phyloP scores from a whole-genome alignment of 306 rosid species.

The Malus domestica region ASM211411v1 NC_041805.1:2846501-2847000 shows the following conservation, averaged over 20 bases:
- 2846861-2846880: background rate
- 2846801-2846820: background rate
- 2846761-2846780: background rate
- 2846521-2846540: constrained; percentile 54
- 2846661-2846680: constrained; percentile 88
- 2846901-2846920: background rate
- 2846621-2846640: constrained; percentile 97
- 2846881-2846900: background rate
- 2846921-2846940: constrained; percentile 78
- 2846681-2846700: constrained; percentile 95
- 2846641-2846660: constrained; percentile 91
- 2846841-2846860: background rate
- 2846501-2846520: constrained; percentile 15
- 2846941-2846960: constrained; percentile 80
- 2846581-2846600: constrained; percentile 99
- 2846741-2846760: constrained; percentile 8
- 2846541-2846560: constrained; percentile 94
- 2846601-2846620: constrained; percentile 65
- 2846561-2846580: constrained; percentile 94
- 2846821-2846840: background rate
- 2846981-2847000: constrained; percentile 95
- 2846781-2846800: background rate
- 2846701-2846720: constrained; percentile 96
- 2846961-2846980: constrained; percentile 78
- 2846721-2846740: constrained; percentile 69